Evolutionary conservation across 306 rosid genomes (phyloP).

Genomic region (Mucuna pruriens): DNA sequence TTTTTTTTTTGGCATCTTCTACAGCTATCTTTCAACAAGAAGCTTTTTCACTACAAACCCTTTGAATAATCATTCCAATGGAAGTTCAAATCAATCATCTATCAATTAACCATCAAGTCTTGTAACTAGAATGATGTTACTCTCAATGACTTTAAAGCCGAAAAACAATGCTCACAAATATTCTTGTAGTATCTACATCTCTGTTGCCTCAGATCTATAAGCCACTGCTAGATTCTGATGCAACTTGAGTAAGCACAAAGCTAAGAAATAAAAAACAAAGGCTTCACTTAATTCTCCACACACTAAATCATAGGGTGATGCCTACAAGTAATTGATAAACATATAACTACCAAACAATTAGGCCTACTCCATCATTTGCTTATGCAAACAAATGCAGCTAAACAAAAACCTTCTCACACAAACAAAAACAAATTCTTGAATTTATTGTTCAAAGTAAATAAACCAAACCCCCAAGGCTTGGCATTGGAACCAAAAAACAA

Average conservation of each 20-base stretch:
- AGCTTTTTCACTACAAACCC: neutral
- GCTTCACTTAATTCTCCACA: neutral
- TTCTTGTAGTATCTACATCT: neutral
- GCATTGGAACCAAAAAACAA: constrained; percentile 28
- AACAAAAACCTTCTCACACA: constrained; percentile 12
- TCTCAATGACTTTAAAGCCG: constrained; percentile 3
- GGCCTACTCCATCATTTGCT: neutral
- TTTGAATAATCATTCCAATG: constrained; percentile 2
- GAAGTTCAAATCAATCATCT: constrained; percentile 14
- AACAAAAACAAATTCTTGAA: neutral
- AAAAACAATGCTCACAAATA: constrained; percentile 3
- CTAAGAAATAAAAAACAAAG: constrained; percentile 8
- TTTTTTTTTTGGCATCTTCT: neutral
- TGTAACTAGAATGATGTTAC: neutral
- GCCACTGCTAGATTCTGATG: constrained; percentile 16
- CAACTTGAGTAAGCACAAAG: constrained; percentile 3
- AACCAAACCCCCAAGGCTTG: constrained; percentile 14
- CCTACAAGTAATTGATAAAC: neutral
- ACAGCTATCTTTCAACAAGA: neutral
- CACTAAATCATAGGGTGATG: neutral
- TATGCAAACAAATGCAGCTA: constrained; percentile 8
- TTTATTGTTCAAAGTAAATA: neutral
- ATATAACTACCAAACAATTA: neutral
- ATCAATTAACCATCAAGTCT: constrained; percentile 10
- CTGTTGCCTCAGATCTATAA: constrained; percentile 2